These are phyloP conservation scores for Phylloporus sp. DNA, from an alignment of 768 basidiomycete species.

Conservation along the genomic window DNA sequence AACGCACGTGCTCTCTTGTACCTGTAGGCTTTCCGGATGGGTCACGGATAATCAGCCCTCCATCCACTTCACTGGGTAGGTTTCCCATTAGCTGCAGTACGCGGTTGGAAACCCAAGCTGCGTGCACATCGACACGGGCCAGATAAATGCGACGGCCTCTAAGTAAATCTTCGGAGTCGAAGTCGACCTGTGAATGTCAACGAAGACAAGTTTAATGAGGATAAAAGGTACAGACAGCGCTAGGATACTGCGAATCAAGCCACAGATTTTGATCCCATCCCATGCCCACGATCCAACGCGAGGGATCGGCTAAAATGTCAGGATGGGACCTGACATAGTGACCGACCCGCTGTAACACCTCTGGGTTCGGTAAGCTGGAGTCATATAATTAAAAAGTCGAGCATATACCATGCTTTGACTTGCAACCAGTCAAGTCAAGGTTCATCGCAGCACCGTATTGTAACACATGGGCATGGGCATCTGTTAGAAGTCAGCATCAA, in stretches of 20 bases:
- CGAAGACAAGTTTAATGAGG: slow-evolving; percentile 5
- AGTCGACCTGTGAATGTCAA: slow-evolving; percentile 52
- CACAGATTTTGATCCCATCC: slow-evolving; percentile 95
- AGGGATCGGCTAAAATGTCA: slow-evolving; percentile 47
- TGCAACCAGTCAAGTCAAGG: slow-evolving; percentile 56
- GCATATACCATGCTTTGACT: slow-evolving; percentile 53
- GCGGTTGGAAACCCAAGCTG: slow-evolving; percentile 77
- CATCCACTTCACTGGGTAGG: slow-evolving; percentile 61
- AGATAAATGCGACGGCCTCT: slow-evolving; percentile 69
- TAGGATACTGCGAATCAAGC: slow-evolving; percentile 62
- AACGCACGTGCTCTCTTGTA: slow-evolving; percentile 13
- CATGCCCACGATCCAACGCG: slow-evolving; percentile 76
- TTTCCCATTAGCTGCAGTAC: slow-evolving; percentile 62
- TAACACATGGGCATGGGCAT: slow-evolving; percentile 78
- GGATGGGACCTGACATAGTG: slow-evolving; percentile 55
- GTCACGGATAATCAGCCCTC: slow-evolving; percentile 73
- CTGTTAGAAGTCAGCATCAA: slow-evolving; percentile 32
- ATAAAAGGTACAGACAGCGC: slow-evolving; percentile 47
- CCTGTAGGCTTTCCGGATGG: slow-evolving; percentile 64
- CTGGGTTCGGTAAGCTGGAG: slow-evolving; percentile 32
- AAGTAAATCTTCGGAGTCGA: slow-evolving; percentile 67
- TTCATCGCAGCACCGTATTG: slow-evolving; percentile 66
- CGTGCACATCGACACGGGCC: slow-evolving; percentile 77
- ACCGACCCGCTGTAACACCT: slow-evolving; percentile 60
- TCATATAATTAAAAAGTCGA: no score